Evolutionary conservation across 2,329 filamentous ascomycete genomes (phyloP).

Genomic region (Phialemonium atrogriseum): DNA sequence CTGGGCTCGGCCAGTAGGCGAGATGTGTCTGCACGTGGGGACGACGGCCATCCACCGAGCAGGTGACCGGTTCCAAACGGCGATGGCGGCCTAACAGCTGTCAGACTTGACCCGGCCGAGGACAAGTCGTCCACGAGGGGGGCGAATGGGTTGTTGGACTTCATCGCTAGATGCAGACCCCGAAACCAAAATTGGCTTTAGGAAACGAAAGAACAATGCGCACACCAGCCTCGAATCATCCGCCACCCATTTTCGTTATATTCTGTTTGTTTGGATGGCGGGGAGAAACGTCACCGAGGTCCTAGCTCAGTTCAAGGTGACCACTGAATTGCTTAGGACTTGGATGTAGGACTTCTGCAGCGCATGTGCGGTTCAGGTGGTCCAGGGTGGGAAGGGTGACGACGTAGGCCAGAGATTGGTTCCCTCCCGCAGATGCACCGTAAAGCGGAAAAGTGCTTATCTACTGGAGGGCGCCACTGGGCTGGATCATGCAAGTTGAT

Average conservation of each 20-base stretch:
- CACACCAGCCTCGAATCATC: conserved; percentile 9
- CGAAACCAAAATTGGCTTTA: conserved; percentile 3
- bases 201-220: conserved; percentile 6
- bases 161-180: conserved; percentile 10
- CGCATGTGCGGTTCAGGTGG: background rate
- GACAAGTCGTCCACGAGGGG: conserved; percentile 13
- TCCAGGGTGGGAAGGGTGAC: too few relatives aligned
- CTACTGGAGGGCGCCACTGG: too few relatives aligned
- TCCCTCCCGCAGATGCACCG: too few relatives aligned
- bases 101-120: conserved; percentile 7
- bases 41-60: too few relatives aligned
- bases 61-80: conserved; percentile 9
- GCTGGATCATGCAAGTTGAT: too few relatives aligned
- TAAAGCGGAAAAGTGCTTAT: too few relatives aligned
- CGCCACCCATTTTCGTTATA: conserved; percentile 21
- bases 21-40: too few relatives aligned
- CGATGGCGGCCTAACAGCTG: conserved; percentile 6
- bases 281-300: conserved; percentile 11
- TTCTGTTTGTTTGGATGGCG: conserved; percentile 4
- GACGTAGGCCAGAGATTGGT: too few relatives aligned
- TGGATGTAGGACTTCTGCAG: conserved; percentile 3
- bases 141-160: conserved; percentile 14
- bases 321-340: conserved; percentile 7
- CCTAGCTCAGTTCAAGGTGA: conserved; percentile 9
- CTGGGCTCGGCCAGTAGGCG: conserved; percentile 2